Evolutionary conservation across 176 grass and related monocot genomes (phyloP).

Genomic region (Eragrostis curvula): DNA sequence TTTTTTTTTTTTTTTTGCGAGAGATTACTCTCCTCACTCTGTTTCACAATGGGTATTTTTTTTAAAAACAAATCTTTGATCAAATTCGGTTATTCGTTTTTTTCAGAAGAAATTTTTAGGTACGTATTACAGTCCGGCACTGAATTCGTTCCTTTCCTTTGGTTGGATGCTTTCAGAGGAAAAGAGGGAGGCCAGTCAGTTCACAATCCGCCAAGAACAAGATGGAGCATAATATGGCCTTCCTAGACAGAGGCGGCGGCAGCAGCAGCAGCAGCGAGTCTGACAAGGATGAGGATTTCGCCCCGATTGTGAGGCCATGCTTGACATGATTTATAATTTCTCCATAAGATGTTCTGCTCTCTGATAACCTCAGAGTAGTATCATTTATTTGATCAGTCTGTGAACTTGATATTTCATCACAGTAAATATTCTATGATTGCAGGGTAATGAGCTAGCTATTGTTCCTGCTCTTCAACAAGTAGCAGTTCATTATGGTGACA

Average conservation of each 20-base stretch:
- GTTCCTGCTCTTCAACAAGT: background rate
- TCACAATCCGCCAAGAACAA: constrained; percentile 3
- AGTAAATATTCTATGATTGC: constrained; percentile 7
- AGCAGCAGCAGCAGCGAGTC: background rate
- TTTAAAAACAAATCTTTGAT: too few species aligned
- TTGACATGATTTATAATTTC: background rate
- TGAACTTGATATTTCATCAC: background rate
- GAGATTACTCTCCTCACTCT: too few species aligned
- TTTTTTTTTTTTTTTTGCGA: too few species aligned
- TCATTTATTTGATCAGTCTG: background rate
- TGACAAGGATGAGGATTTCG: constrained; percentile 9
- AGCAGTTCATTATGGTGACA: constrained; percentile 12
- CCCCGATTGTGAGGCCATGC: constrained; percentile 26
- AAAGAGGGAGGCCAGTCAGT: constrained; percentile 20
- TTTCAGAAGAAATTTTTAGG: too few species aligned
- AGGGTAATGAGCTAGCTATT: constrained; percentile 11
- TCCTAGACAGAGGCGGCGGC: constrained; percentile 26
- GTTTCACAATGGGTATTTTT: too few species aligned
- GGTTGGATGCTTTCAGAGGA: constrained; percentile 20
- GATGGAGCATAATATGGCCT: constrained; percentile 49
- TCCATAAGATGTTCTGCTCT: too few species aligned
- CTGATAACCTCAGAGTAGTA: background rate
- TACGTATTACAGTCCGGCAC: background rate
- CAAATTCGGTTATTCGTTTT: too few species aligned
- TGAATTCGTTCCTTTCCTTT: constrained; percentile 1